Conservation (phyloP, 768 basidiomycete genomes). For the Suillus discolor region DNA sequence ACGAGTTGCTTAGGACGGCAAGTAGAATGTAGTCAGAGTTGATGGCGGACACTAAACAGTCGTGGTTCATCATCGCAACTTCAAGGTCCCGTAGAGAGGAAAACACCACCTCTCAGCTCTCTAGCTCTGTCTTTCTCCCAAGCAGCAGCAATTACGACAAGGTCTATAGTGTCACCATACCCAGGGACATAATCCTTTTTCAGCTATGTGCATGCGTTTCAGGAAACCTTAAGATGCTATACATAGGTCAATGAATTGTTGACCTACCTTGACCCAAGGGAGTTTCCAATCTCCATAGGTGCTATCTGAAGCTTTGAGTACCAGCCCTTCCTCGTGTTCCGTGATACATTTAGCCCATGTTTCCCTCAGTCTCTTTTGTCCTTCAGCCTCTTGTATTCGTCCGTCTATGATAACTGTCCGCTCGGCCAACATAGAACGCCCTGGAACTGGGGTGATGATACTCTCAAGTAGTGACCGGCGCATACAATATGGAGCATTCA, state of each 20-base stretch:
- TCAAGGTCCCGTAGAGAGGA: slow-evolving; percentile 9
- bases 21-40: slow-evolving; percentile 81
- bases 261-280: slow-evolving; percentile 78
- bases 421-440: slow-evolving; percentile 65
- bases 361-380: slow-evolving; percentile 34
- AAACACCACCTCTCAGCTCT: slow-evolving; percentile 66
- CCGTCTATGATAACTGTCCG: slow-evolving; percentile 45
- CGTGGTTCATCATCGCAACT: background rate
- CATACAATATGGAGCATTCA: slow-evolving; percentile 55
- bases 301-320: slow-evolving; percentile 76
- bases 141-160: slow-evolving; percentile 73
- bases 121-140: slow-evolving; percentile 83
- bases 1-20: slow-evolving; percentile 60
- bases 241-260: slow-evolving; percentile 19
- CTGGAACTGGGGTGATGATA: slow-evolving; percentile 52
- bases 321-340: slow-evolving; percentile 65
- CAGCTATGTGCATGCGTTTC: slow-evolving; percentile 36
- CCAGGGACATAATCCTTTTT: slow-evolving; percentile 90
- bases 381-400: slow-evolving; percentile 12
- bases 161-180: slow-evolving; percentile 78
- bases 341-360: slow-evolving; percentile 57
- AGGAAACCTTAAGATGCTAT: background rate
- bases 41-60: slow-evolving; percentile 61
- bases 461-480: slow-evolving; percentile 67
- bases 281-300: slow-evolving; percentile 61